These are phyloP conservation scores for Colletotrichum sp. DNA, from an alignment of 2,329 filamentous ascomycete genomes.

Conservation along the genomic window DNA sequence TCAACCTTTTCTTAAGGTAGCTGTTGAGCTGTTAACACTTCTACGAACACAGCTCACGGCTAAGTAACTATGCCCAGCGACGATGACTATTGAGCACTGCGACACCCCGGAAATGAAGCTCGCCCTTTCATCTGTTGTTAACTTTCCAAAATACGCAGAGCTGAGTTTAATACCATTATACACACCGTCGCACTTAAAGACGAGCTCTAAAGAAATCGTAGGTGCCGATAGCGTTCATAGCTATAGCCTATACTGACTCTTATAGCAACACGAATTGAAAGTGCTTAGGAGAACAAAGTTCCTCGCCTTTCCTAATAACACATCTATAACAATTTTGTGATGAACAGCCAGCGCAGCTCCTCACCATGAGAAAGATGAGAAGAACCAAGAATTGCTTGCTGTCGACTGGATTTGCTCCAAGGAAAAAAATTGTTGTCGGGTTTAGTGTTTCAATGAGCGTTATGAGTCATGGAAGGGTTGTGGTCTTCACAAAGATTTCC, in stretches of 20 bases:
- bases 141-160: neutral
- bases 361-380: neutral
- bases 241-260: neutral
- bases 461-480: no score
- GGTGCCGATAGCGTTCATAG: no score
- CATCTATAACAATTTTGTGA: neutral
- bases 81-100: neutral
- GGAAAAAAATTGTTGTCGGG: neutral
- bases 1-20: neutral
- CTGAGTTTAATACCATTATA: neutral
- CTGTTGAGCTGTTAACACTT: neutral
- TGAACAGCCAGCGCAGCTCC: neutral
- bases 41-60: neutral
- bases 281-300: neutral
- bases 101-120: neutral
- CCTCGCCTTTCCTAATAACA: neutral
- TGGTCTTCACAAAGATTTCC: no score
- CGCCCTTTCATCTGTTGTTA: neutral
- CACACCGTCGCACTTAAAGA: neutral
- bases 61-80: neutral
- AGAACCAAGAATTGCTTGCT: neutral
- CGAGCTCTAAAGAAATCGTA: neutral
- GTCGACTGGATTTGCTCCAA: neutral
- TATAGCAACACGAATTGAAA: neutral
- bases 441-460: accelerated